Percentiles rank a stretch among this genome's conserved stretches.
phyloP scores from a whole-genome alignment of 2,329 filamentous ascomycete genomes.

The Tolypocladium capitatum region DNA sequence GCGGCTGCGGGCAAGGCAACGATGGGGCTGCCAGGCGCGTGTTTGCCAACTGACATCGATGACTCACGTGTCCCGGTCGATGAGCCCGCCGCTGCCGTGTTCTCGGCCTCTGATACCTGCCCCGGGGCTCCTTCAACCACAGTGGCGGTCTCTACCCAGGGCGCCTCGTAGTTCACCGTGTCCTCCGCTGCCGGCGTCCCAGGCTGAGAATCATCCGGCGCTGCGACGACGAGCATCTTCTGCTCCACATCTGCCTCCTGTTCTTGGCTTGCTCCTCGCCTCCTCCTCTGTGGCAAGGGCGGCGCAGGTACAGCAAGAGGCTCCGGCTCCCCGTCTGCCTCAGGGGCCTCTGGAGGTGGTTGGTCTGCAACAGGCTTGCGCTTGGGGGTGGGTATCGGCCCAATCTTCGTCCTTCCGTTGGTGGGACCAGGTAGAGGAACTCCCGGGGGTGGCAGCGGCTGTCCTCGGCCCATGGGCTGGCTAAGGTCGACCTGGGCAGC shows the following conservation, averaged over 20 bases:
- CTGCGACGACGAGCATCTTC: slow-evolving; percentile 49
- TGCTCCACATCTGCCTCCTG: slow-evolving; percentile 28
- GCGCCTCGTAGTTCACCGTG: slow-evolving; percentile 5
- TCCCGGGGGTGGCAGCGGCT: slow-evolving; percentile 70
- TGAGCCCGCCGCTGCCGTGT: neutral
- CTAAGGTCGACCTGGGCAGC: slow-evolving; percentile 28
- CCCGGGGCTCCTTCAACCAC: neutral
- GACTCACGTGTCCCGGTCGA: neutral
- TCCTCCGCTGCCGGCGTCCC: slow-evolving; percentile 33
- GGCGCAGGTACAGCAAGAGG: slow-evolving; percentile 18
- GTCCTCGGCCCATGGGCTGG: slow-evolving; percentile 70
- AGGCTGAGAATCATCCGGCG: slow-evolving; percentile 49
- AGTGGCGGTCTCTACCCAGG: slow-evolving; percentile 6
- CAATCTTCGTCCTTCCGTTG: slow-evolving; percentile 44
- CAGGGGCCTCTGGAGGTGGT: slow-evolving; percentile 7
- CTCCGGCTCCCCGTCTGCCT: slow-evolving; percentile 18
- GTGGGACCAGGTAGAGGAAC: slow-evolving; percentile 58
- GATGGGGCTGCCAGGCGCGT: slow-evolving; percentile 3
- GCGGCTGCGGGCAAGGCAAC: slow-evolving; percentile 6
- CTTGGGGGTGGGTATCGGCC: slow-evolving; percentile 44
- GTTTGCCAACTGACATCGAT: neutral
- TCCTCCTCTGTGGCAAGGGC: slow-evolving; percentile 33
- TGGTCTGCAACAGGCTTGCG: slow-evolving; percentile 38
- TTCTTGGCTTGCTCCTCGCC: slow-evolving; percentile 21
- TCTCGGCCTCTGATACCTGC: slow-evolving; percentile 4